Evolutionary conservation across 108 stramenopile genomes (phyloP).

Genomic region (Hondaea fermentalgiana): DNA sequence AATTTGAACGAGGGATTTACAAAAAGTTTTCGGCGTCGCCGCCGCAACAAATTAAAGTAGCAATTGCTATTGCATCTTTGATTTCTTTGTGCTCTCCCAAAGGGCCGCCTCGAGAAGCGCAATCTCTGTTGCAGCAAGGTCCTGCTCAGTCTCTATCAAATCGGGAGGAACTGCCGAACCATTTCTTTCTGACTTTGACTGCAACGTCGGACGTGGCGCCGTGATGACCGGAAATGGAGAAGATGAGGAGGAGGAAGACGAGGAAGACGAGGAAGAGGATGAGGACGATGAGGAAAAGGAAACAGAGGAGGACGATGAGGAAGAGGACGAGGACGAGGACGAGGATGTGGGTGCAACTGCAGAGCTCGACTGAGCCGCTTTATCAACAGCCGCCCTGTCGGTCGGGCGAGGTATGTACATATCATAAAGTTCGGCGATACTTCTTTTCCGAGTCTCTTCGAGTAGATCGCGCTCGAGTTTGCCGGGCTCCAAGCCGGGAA

Average conservation of each 20-base stretch:
- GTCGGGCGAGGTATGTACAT: not conserved
- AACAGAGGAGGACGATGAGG: not conserved
- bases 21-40: no score
- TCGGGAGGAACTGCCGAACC: not conserved
- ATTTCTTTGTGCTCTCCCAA: not conserved
- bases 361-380: no score
- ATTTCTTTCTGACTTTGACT: no score
- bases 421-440: not conserved
- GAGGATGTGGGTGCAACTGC: not conserved
- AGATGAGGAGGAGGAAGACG: not conserved
- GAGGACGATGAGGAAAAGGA: not conserved
- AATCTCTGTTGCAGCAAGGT: not conserved
- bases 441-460: not conserved
- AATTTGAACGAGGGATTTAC: no score
- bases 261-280: not conserved
- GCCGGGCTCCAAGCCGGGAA: not conserved
- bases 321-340: not conserved
- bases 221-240: not conserved
- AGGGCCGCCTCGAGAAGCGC: not conserved
- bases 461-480: not conserved
- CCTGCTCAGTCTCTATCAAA: not conserved
- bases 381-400: no score
- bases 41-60: no score
- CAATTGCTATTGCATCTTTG: no score
- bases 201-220: not conserved